These are phyloP conservation scores for Bolboschoenus planiculmis DNA, from an alignment of 176 grass and related monocot genomes.

Conservation along the genomic window DNA sequence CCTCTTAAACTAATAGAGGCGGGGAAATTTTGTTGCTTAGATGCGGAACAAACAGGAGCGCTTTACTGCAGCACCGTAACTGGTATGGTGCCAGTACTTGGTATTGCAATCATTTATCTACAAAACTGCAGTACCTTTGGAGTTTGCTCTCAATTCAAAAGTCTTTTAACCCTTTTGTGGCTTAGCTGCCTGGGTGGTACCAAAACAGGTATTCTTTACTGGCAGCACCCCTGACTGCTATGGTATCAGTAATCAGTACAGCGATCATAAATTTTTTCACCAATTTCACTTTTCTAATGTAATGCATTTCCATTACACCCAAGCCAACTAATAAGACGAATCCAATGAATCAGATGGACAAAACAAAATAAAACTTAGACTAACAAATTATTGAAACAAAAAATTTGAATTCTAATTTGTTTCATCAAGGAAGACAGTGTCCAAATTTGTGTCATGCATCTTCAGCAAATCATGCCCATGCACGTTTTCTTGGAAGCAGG, in stretches of 20 bases:
- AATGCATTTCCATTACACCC: neutral
- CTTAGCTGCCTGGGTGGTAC: neutral
- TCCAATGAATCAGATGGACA: neutral
- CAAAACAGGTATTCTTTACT: neutral
- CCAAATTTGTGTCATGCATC: slow-evolving; percentile 7
- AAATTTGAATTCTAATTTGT: neutral
- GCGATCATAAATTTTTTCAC: neutral
- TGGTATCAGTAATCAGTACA: neutral
- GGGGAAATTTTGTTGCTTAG: neutral
- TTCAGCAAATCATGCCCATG: slow-evolving; percentile 36
- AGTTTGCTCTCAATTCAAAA: neutral
- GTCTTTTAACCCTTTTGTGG: neutral
- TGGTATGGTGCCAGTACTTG: neutral
- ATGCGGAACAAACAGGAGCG: neutral
- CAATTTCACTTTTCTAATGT: neutral
- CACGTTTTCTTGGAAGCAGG: slow-evolving; percentile 45
- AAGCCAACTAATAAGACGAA: neutral
- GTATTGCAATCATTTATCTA: neutral
- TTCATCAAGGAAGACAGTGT: neutral
- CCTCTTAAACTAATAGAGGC: neutral
- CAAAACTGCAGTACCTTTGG: neutral
- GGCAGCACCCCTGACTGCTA: neutral
- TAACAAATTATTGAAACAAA: neutral
- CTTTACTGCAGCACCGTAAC: neutral
- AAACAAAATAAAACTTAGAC: neutral